Percentiles rank a stretch among this genome's conserved stretches.
phyloP scores from a whole-genome alignment of 306 rosid genomes.

The Prosopis cineraria region DNA sequence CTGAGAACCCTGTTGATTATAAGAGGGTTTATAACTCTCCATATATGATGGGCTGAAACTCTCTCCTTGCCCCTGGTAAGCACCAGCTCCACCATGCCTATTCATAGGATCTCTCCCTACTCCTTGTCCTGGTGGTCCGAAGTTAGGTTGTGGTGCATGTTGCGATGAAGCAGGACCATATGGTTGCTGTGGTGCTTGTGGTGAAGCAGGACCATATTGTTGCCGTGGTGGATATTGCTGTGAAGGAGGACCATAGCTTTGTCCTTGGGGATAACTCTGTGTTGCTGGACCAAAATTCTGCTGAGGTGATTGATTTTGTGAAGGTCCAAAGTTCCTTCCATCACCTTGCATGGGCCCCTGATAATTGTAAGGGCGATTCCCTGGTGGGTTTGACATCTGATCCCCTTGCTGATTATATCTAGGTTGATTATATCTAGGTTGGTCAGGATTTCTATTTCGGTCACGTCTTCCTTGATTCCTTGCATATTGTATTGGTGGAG shows the following conservation, averaged over 20 bases:
- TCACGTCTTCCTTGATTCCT: slow-evolving; percentile 58
- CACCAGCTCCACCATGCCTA: slow-evolving; percentile 46
- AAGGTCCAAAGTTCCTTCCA: slow-evolving; percentile 56
- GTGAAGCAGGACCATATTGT: slow-evolving; percentile 37
- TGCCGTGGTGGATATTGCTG: slow-evolving; percentile 36
- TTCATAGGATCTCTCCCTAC: slow-evolving; percentile 51
- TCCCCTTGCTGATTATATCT: slow-evolving; percentile 40
- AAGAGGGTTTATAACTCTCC: slow-evolving; percentile 59
- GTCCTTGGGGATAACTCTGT: slow-evolving; percentile 48
- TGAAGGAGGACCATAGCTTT: slow-evolving; percentile 45
- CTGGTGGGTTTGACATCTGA: slow-evolving; percentile 42
- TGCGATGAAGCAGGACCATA: slow-evolving; percentile 44
- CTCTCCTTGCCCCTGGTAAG: slow-evolving; percentile 39
- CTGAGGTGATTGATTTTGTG: slow-evolving; percentile 49
- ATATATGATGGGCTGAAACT: slow-evolving; percentile 49
- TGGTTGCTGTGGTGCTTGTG: slow-evolving; percentile 38
- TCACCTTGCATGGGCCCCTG: slow-evolving; percentile 52
- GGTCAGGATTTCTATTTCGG: slow-evolving; percentile 48
- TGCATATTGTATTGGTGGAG: slow-evolving; percentile 79
- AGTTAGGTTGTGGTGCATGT: slow-evolving; percentile 38
- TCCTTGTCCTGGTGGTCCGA: slow-evolving; percentile 50
- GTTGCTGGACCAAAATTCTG: slow-evolving; percentile 44
- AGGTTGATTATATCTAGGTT: slow-evolving; percentile 38
- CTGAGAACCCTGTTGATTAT: slow-evolving; percentile 56
- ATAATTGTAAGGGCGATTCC: slow-evolving; percentile 46